Evolutionary conservation across 148 eudicot genomes (phyloP), one percentile per base, ranked within the genome.

Genomic region (Spergularia bocconei): DNA sequence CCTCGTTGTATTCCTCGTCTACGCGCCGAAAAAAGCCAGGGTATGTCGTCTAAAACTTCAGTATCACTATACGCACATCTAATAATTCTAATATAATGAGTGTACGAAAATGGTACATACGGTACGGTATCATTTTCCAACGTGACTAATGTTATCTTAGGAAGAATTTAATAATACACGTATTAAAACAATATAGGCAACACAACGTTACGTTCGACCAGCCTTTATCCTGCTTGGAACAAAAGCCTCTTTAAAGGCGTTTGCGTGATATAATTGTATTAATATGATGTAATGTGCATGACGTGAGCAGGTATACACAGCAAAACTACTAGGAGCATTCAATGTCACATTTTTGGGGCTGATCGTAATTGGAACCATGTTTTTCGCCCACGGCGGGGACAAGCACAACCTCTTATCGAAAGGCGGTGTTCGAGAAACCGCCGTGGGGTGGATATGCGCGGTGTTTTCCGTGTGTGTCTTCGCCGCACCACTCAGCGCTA

Each of bases 371-470:
- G 62, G 50, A 53, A 89, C 96, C n/a, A 58, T 74, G 77, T 17
- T 60, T 16, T 77, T 84, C 36, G 69, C 67, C 1, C 50, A 79
- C 6, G 91, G 84, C 15, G n/a, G 59, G 19, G 54, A 48, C 9
- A 77, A 88, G 20, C 81, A 86, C 23, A 33, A 20, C 0, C 14
- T 84, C 2, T 69, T 83, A 7, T 73, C 79, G 1, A 13, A 78
- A n/a, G 91, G 84, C 9, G 69, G 78, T 11, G 17, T 44, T 5
- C 85, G 98, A 6, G 82, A 86, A 44, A 25, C 61, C 4, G 75
- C 81, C 47, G 90, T 92, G n/a, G 95, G 98, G 19, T 92, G 95
- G 98, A 90, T 87, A 19, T 88, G 98, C 55, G 95, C 86, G 5
- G 84, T 80, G 21, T 93, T 93, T 75, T 89, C 96, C 4, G 85